A percentile compares a stretch with the other conserved stretches of the same genome.
Evolutionary conservation across 1,284 basidiomycete genomes (phyloP).

Genomic region (Stygiomarasmius scandens): DNA sequence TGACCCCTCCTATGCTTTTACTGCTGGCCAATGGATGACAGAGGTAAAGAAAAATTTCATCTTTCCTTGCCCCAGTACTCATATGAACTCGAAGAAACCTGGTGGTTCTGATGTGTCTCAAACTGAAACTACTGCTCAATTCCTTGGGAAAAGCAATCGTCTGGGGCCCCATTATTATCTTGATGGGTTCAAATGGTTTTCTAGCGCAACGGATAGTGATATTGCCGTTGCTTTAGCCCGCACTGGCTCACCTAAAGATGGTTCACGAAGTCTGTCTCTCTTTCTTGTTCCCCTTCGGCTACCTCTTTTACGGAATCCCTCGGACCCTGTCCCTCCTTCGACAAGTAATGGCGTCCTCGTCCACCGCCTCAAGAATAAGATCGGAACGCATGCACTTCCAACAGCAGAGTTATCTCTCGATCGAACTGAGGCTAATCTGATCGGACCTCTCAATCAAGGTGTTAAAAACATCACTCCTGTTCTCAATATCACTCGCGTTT

Average conservation of each 20-base stretch:
- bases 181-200: constrained; percentile 84
- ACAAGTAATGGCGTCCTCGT: constrained; percentile 71
- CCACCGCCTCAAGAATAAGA: constrained; percentile 79
- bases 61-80: background rate
- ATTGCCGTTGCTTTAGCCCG: constrained; percentile 74
- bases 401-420: constrained; percentile 78
- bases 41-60: constrained; percentile 43
- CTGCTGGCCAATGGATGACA: constrained; percentile 86
- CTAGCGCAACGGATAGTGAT: constrained; percentile 78
- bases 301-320: constrained; percentile 47
- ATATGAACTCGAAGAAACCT: constrained; percentile 47
- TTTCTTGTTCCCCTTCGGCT: constrained; percentile 70
- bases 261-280: constrained; percentile 69
- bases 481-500: constrained; percentile 76
- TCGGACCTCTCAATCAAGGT: constrained; percentile 67
- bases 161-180: constrained; percentile 60
- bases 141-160: constrained; percentile 31
- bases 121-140: constrained; percentile 68
- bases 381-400: constrained; percentile 76
- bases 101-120: constrained; percentile 80
- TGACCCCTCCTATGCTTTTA: constrained; percentile 65
- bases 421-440: constrained; percentile 63
- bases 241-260: constrained; percentile 53
- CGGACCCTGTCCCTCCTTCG: constrained; percentile 43
- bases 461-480: constrained; percentile 71